A percentile compares a stretch with the other conserved stretches of the same genome.
Evolutionary conservation across 2,329 filamentous ascomycete genomes (phyloP).

Genomic region (Ceratocystiopsis sp.): DNA sequence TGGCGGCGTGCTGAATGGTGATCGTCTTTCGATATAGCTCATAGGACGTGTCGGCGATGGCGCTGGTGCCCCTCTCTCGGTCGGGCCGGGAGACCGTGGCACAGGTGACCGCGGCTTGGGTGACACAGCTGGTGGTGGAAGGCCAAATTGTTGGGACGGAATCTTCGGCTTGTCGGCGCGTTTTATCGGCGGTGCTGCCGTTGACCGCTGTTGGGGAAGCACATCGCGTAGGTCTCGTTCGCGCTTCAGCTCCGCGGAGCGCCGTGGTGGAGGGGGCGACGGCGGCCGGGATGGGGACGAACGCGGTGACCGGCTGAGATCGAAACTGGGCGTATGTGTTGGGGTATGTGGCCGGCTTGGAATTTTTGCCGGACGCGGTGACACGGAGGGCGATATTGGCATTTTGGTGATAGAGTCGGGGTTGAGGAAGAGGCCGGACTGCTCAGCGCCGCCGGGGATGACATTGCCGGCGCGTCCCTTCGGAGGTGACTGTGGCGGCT

Average conservation of each 20-base stretch:
- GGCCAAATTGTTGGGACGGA: constrained; percentile 11
- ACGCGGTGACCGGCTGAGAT: constrained; percentile 30
- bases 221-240: constrained; percentile 22
- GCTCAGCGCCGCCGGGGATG: constrained; percentile 19
- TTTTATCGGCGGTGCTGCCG: constrained; percentile 58
- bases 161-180: constrained; percentile 51
- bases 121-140: background rate
- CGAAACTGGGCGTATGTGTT: constrained; percentile 33
- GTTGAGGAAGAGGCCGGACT: constrained; percentile 30
- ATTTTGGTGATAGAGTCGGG: constrained; percentile 26
- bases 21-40: constrained; percentile 27
- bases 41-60: background rate
- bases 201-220: constrained; percentile 11
- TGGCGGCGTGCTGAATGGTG: constrained; percentile 78
- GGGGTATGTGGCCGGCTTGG: constrained; percentile 40
- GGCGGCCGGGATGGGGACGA: constrained; percentile 33
- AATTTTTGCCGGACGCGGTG: constrained; percentile 31
- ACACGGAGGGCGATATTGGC: constrained; percentile 22
- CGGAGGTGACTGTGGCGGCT: constrained; percentile 54
- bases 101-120: too few species aligned
- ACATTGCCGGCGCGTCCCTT: constrained; percentile 23
- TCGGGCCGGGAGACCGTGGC: too few species aligned
- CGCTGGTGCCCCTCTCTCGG: background rate
- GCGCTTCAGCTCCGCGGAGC: constrained; percentile 41
- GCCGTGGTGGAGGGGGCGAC: constrained; percentile 45